Conservation (phyloP, 2,329 filamentous ascomycete genomes). For the Arachnopeziza araneosa region DNA sequence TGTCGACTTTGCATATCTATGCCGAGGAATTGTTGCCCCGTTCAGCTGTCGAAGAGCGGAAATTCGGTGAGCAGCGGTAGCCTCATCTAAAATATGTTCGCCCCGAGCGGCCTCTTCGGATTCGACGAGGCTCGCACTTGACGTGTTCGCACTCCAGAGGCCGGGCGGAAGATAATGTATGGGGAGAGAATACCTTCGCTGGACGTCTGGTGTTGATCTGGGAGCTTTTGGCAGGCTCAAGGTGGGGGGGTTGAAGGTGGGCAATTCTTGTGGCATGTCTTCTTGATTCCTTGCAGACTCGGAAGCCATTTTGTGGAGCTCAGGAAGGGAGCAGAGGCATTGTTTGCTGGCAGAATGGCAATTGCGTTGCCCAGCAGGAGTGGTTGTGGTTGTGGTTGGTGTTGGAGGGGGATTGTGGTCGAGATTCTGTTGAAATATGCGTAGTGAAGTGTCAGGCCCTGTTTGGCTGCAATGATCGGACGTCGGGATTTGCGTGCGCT, state of each 20-base stretch:
- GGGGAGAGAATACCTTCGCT: constrained; percentile 28
- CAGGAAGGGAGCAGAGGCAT: constrained; percentile 19
- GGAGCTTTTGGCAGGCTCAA: not conserved
- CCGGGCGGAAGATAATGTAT: constrained; percentile 28
- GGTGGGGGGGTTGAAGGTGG: constrained; percentile 4
- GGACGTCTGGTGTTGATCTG: constrained; percentile 21
- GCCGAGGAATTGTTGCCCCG: constrained; percentile 30
- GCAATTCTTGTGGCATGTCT: not conserved
- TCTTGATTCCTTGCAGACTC: constrained; percentile 12
- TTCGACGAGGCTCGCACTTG: constrained; percentile 28
- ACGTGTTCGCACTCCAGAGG: constrained; percentile 29
- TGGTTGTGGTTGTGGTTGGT: constrained; percentile 6
- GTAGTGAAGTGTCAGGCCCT: constrained; percentile 7
- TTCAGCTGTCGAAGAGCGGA: constrained; percentile 56
- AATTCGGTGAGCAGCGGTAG: constrained; percentile 51
- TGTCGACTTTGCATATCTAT: constrained; percentile 51
- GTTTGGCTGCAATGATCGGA: not conserved
- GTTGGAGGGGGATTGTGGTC: not conserved
- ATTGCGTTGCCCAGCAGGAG: constrained; percentile 16
- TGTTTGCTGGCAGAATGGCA: constrained; percentile 16
- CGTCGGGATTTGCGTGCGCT: not conserved
- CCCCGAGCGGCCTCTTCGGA: constrained; percentile 30
- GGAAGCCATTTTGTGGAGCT: constrained; percentile 24
- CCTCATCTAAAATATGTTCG: constrained; percentile 43
- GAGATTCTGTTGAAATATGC: constrained; percentile 5